A percentile compares a stretch with the other conserved stretches of the same genome.
Evolutionary conservation across 73 alveolate species (phyloP).

Genomic region (Uronychia binucleata): DNA sequence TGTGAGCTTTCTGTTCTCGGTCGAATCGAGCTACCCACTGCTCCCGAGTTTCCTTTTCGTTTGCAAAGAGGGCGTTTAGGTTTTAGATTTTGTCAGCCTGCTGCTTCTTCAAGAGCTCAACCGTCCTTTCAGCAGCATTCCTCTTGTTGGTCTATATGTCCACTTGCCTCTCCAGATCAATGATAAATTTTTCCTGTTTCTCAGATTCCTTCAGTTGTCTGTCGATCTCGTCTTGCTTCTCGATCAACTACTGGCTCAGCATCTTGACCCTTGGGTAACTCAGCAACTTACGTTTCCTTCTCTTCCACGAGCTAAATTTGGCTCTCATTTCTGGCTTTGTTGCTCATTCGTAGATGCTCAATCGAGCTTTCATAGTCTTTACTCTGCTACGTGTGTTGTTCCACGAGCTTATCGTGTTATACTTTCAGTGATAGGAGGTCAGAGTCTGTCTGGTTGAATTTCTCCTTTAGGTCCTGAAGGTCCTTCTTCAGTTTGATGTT

Average conservation of each 20-base stretch:
- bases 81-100: slow-evolving; percentile 44
- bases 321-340: slow-evolving; percentile 56
- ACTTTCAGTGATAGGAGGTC: slow-evolving; percentile 19
- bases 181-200: slow-evolving; percentile 38
- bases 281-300: slow-evolving; percentile 33
- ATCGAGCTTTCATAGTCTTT: slow-evolving; percentile 46
- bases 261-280: slow-evolving; percentile 35
- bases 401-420: slow-evolving; percentile 34
- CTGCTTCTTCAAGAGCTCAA: slow-evolving; percentile 61
- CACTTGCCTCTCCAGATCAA: slow-evolving; percentile 41
- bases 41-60: slow-evolving; percentile 69
- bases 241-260: slow-evolving; percentile 37
- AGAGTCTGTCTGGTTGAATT: background rate
- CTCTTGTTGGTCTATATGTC: slow-evolving; percentile 43
- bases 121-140: slow-evolving; percentile 37
- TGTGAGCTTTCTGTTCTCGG: slow-evolving; percentile 66
- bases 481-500: background rate
- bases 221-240: slow-evolving; percentile 36
- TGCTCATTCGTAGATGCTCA: slow-evolving; percentile 52
- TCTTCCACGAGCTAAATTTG: slow-evolving; percentile 47
- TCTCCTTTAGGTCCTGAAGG: background rate
- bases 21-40: slow-evolving; percentile 67
- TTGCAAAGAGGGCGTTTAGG: slow-evolving; percentile 41
- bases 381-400: slow-evolving; percentile 10
- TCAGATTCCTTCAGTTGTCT: slow-evolving; percentile 46